Evolutionary conservation across 352 stramenopile genomes (phyloP).

Genomic region (Globisporangium okanoganense): DNA sequence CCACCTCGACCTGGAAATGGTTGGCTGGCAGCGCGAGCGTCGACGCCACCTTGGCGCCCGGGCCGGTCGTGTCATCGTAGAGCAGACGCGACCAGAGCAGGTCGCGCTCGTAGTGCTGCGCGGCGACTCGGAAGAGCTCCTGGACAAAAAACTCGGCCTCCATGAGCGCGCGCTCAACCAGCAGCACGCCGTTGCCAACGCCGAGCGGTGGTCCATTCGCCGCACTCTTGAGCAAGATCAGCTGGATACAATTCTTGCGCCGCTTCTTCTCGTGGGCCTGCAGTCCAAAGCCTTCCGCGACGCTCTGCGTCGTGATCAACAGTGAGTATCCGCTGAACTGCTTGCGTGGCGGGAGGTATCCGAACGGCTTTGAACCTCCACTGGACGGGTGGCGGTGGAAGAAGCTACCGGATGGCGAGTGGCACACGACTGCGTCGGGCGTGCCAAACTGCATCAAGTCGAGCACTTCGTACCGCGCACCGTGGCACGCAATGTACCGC

Average conservation of each 20-base stretch:
- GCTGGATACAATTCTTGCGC: conserved; percentile 63
- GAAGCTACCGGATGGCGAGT: conserved; percentile 74
- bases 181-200: conserved; percentile 47
- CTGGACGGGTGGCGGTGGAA: conserved; percentile 52
- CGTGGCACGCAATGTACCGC: conserved; percentile 83
- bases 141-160: conserved; percentile 75
- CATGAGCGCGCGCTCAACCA: conserved; percentile 58
- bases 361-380: conserved; percentile 20
- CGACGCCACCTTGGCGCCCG: conserved; percentile 46
- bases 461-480: conserved; percentile 73
- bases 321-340: conserved; percentile 56
- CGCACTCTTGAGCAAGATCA: conserved; percentile 60
- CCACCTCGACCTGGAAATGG: conserved; percentile 72
- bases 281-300: conserved; percentile 28
- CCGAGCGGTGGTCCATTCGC: conserved; percentile 24
- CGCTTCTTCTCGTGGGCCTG: conserved; percentile 38
- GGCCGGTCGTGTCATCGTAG: conserved; percentile 55
- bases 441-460: conserved; percentile 85
- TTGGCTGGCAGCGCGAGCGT: conserved; percentile 47
- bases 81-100: conserved; percentile 82
- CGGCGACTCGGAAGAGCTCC: conserved; percentile 75
- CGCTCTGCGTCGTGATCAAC: conserved; percentile 70
- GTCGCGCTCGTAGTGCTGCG: conserved; percentile 82
- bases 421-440: conserved; percentile 74
- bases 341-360: conserved; percentile 17